A percentile compares a stretch with the other conserved stretches of the same genome.
Conservation (phyloP, 805 yeast genomes). For the Saccharomycopsis capsularis region DNA sequence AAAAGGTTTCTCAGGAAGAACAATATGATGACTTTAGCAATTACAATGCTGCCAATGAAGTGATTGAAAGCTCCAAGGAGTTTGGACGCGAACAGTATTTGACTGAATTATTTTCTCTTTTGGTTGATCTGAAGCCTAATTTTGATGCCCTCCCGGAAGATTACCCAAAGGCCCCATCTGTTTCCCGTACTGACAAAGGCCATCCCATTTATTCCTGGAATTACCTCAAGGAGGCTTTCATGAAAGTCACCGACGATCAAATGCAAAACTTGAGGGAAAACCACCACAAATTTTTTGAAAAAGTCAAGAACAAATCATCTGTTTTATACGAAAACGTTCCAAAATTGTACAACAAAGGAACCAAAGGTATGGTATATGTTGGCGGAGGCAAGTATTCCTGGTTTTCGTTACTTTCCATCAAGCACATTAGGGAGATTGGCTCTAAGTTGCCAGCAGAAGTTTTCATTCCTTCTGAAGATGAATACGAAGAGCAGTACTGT, state of each 20-base stretch:
- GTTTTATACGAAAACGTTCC: neutral
- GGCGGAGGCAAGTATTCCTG: conserved; percentile 58
- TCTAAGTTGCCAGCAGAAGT: conserved; percentile 62
- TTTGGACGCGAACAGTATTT: conserved; percentile 8
- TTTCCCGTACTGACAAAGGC: conserved; percentile 16
- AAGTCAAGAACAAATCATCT: conserved; percentile 7
- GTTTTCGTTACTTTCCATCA: conserved; percentile 45
- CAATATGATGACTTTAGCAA: neutral
- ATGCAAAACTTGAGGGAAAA: conserved; percentile 10
- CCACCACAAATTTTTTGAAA: conserved; percentile 7
- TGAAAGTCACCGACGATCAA: conserved; percentile 11
- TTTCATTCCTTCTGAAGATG: conserved; percentile 54
- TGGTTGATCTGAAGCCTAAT: conserved; percentile 16
- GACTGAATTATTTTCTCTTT: conserved; percentile 9
- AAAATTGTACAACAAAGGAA: conserved; percentile 33
- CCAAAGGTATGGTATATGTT: conserved; percentile 53
- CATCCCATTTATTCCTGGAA: conserved; percentile 12
- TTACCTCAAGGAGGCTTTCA: neutral
- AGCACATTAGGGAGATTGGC: conserved; percentile 44
- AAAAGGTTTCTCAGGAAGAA: neutral
- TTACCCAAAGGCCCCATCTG: conserved; percentile 17
- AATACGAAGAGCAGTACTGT: conserved; percentile 64
- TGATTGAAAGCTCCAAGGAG: conserved; percentile 2
- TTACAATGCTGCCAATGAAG: neutral
- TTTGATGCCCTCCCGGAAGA: conserved; percentile 10